Conservation (phyloP, 2,329 filamentous ascomycete genomes). For the Ceratocystis colombiana region DNA sequence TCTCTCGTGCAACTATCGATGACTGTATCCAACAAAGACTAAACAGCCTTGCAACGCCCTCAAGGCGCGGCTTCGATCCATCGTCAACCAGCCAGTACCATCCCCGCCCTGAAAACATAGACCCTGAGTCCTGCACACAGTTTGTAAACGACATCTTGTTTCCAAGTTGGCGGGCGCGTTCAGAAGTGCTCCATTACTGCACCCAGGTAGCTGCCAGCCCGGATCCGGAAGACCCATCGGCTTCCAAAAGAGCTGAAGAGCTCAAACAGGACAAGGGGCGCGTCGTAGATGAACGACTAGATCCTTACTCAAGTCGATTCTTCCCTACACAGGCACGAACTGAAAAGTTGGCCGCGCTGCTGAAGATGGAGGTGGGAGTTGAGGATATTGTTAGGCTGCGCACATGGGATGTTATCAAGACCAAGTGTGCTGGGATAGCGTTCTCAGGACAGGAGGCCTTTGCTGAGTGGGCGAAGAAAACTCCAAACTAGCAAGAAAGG, state of each 20-base stretch:
- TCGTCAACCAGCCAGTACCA: conserved; percentile 54
- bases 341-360: conserved; percentile 61
- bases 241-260: conserved; percentile 58
- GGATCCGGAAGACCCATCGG: conserved; percentile 77
- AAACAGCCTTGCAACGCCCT: conserved; percentile 74
- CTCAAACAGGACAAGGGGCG: conserved; percentile 58
- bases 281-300: conserved; percentile 75
- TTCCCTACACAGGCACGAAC: conserved; percentile 71
- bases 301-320: conserved; percentile 81
- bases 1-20: conserved; percentile 76
- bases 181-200: conserved; percentile 81
- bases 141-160: conserved; percentile 77
- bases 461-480: conserved; percentile 47
- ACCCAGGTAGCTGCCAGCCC: conserved; percentile 75
- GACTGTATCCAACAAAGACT: conserved; percentile 90
- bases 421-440: conserved; percentile 53
- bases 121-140: conserved; percentile 50
- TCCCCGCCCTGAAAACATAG: conserved; percentile 41
- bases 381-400: conserved; percentile 70
- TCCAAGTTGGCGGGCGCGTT: conserved; percentile 74
- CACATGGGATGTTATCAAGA: conserved; percentile 69
- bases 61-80: conserved; percentile 64
- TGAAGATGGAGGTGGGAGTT: conserved; percentile 65
- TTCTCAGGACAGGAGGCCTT: conserved; percentile 42
- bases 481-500: conserved; percentile 24